phyloP scores from a whole-genome alignment of 1,284 basidiomycete genomes.

The Puccinia horiana region DNA sequence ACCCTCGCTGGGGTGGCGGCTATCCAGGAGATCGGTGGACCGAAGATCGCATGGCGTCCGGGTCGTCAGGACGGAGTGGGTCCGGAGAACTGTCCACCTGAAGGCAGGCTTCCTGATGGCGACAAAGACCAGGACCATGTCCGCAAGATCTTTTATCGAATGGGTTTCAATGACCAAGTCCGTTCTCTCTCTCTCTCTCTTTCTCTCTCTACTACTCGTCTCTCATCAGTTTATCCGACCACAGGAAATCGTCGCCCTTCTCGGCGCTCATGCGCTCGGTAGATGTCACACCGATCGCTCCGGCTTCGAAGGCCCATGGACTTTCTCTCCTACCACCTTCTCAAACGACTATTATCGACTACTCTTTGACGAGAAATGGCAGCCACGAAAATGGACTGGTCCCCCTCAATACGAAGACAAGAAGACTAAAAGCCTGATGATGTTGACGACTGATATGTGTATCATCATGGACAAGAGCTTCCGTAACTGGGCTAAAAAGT shows the following conservation, averaged over 20 bases:
- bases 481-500: constrained; percentile 45
- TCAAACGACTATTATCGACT: constrained; percentile 89
- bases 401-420: constrained; percentile 76
- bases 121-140: constrained; percentile 80
- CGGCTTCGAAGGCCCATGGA: constrained; percentile 85
- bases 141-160: constrained; percentile 65
- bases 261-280: constrained; percentile 90
- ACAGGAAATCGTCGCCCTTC: constrained; percentile 71
- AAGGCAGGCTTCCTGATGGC: constrained; percentile 91
- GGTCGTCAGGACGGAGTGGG: constrained; percentile 58
- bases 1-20: constrained; percentile 62
- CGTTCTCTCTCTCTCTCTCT: constrained; percentile 61
- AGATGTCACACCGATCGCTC: constrained; percentile 74
- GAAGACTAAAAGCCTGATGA: constrained; percentile 85
- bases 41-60: constrained; percentile 58
- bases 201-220: not conserved
- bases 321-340: constrained; percentile 76
- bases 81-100: constrained; percentile 68
- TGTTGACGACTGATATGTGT: constrained; percentile 64
- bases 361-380: constrained; percentile 78
- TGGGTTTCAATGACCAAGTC: constrained; percentile 80
- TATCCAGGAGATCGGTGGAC: constrained; percentile 67
- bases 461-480: constrained; percentile 48
- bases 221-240: not conserved
- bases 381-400: constrained; percentile 63